Conservation (phyloP, 441 rosid genomes). For the Metrosideros polymorpha region DNA sequence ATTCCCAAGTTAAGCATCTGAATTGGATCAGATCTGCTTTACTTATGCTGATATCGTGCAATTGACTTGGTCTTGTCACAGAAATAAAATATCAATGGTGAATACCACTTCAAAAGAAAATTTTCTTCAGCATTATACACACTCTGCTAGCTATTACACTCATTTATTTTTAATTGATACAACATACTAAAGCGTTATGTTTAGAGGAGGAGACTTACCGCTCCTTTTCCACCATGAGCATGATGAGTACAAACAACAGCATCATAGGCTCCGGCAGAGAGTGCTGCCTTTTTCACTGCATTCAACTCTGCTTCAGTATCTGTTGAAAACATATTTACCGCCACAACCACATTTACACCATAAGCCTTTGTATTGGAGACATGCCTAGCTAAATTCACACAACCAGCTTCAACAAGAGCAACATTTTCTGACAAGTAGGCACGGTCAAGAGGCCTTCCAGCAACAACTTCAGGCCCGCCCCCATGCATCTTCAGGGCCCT, state of each 20-base stretch:
- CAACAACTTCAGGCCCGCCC: conserved; percentile 90
- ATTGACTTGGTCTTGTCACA: background rate
- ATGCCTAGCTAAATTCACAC: conserved; percentile 88
- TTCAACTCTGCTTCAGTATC: conserved; percentile 80
- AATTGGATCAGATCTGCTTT: background rate
- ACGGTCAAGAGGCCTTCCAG: conserved; percentile 89
- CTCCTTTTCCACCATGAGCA: conserved; percentile 97
- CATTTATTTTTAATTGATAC: background rate
- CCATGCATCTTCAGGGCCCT: conserved; percentile 99
- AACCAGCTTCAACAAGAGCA: conserved; percentile 84
- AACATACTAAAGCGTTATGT: background rate
- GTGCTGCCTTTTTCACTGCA: conserved; percentile 65
- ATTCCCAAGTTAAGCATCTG: background rate
- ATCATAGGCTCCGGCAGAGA: conserved; percentile 87
- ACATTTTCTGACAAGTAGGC: conserved; percentile 86
- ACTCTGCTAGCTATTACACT: background rate
- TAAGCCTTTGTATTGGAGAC: conserved; percentile 73
- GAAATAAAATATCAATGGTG: background rate
- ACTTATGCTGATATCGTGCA: background rate
- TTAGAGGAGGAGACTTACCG: conserved; percentile 34
- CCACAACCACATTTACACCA: conserved; percentile 89
- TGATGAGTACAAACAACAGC: conserved; percentile 91
- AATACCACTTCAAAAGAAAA: background rate
- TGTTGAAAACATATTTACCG: conserved; percentile 83
- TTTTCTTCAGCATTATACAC: background rate